Conservation (phyloP, 352 stramenopile species). For the Pythium periplocum region DNA sequence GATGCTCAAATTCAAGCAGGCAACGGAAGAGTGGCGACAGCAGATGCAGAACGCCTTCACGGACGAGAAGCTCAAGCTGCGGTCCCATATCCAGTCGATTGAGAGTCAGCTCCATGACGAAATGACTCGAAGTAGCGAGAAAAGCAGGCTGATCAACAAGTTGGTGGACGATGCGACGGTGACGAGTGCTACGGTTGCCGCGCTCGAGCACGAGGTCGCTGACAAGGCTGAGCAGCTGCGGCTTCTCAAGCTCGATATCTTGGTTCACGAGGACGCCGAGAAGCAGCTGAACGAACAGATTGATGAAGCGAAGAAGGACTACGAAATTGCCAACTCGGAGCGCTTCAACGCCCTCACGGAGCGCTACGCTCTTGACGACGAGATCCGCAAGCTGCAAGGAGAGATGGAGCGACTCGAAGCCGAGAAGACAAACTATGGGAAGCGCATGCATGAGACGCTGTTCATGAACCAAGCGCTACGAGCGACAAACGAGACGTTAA, state of each 20-base stretch:
- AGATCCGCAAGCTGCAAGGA: slow-evolving; percentile 48
- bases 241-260: slow-evolving; percentile 54
- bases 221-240: slow-evolving; percentile 43
- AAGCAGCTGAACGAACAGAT: slow-evolving; percentile 56
- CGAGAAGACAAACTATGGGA: slow-evolving; percentile 57
- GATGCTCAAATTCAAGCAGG: slow-evolving; percentile 83
- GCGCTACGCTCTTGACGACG: slow-evolving; percentile 49
- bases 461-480: slow-evolving; percentile 76
- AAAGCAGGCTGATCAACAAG: slow-evolving; percentile 43
- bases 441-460: slow-evolving; percentile 64
- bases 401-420: slow-evolving; percentile 45
- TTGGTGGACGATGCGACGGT: slow-evolving; percentile 32
- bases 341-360: slow-evolving; percentile 59
- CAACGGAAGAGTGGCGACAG: slow-evolving; percentile 42
- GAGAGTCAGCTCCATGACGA: slow-evolving; percentile 34
- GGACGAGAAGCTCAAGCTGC: slow-evolving; percentile 30
- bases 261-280: slow-evolving; percentile 64
- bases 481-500: slow-evolving; percentile 55
- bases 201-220: slow-evolving; percentile 29
- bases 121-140: slow-evolving; percentile 27
- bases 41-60: slow-evolving; percentile 45
- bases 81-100: slow-evolving; percentile 22
- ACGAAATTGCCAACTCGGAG: slow-evolving; percentile 63
- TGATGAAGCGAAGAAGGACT: slow-evolving; percentile 50
- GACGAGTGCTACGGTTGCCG: slow-evolving; percentile 33